These are phyloP conservation scores for Schoenoplectus tabernaemontani DNA, from an alignment of 202 grass and related monocot species.

Conservation along the genomic window DNA sequence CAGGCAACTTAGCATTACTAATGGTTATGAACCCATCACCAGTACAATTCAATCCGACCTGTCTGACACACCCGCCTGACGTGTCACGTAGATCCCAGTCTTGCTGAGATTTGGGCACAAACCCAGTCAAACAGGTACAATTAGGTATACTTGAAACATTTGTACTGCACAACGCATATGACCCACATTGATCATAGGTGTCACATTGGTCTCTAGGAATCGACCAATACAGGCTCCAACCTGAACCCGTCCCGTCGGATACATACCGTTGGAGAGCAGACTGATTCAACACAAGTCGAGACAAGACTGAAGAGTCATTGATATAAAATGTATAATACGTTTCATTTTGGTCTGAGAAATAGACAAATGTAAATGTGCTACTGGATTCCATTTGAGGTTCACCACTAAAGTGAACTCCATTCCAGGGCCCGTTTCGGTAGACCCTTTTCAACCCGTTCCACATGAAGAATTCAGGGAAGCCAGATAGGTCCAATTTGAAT, in stretches of 20 bases:
- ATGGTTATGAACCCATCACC: constrained; percentile 48
- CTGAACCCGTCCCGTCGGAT: constrained; percentile 13
- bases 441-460: constrained; percentile 9
- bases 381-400: constrained; percentile 53
- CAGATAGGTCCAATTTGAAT: constrained; percentile 35
- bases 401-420: constrained; percentile 49
- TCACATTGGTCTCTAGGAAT: constrained; percentile 64
- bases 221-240: constrained; percentile 55
- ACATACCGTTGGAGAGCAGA: constrained; percentile 44
- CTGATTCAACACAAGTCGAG: constrained; percentile 54
- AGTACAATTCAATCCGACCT: constrained; percentile 44
- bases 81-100: constrained; percentile 52
- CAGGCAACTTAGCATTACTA: constrained; percentile 49
- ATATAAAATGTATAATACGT: constrained; percentile 45
- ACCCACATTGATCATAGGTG: constrained; percentile 45
- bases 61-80: constrained; percentile 42
- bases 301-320: constrained; percentile 14
- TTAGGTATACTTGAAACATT: constrained; percentile 2
- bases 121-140: constrained; percentile 48
- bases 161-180: constrained; percentile 46
- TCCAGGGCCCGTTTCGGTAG: constrained; percentile 65
- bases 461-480: constrained; percentile 48
- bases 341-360: constrained; percentile 34
- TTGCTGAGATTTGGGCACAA: constrained; percentile 36
- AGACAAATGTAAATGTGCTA: constrained; percentile 41